Evolutionary conservation across 2,329 filamentous ascomycete genomes (phyloP).

Genomic region (Fusarium goolgardi): DNA sequence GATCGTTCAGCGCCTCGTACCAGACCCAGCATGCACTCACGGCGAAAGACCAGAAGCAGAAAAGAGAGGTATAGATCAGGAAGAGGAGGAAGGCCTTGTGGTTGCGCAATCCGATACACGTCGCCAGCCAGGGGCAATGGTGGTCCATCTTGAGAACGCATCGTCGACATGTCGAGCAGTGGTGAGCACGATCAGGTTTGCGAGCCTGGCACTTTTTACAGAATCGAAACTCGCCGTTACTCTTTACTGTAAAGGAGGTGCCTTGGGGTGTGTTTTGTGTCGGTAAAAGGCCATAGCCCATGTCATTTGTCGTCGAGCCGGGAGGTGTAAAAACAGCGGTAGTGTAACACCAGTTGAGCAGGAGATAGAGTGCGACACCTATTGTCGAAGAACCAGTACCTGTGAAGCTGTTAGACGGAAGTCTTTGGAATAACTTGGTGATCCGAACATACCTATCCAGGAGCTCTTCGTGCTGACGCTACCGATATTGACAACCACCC

Average conservation of each 20-base stretch:
- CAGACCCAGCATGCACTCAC: conserved; percentile 85
- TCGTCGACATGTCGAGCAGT: conserved; percentile 93
- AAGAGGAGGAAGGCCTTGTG: conserved; percentile 97
- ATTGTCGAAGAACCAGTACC: conserved; percentile 68
- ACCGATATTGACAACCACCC: conserved; percentile 82
- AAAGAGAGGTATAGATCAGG: conserved; percentile 86
- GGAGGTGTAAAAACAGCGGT: conserved; percentile 93
- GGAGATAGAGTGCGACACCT: conserved; percentile 76
- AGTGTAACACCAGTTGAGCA: conserved; percentile 91
- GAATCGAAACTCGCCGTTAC: conserved; percentile 85
- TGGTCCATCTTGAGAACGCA: conserved; percentile 99
- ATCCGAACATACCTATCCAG: conserved; percentile 65
- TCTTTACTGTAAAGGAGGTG: conserved; percentile 90
- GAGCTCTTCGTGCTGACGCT: conserved; percentile 62
- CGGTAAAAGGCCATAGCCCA: conserved; percentile 84
- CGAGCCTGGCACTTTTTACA: conserved; percentile 97
- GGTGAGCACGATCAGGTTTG: conserved; percentile 95
- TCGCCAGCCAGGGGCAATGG: conserved; percentile 97
- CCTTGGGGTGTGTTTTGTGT: conserved; percentile 70
- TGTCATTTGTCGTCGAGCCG: conserved; percentile 73
- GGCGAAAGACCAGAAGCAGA: conserved; percentile 85
- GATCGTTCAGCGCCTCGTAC: conserved; percentile 78
- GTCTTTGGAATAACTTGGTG: background rate
- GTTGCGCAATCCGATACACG: conserved; percentile 92
- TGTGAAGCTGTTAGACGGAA: conserved; percentile 46